These are phyloP conservation scores for Mytilinidion resinicola DNA, from an alignment of 495 filamentous ascomycete genomes.

Conservation along the genomic window DNA sequence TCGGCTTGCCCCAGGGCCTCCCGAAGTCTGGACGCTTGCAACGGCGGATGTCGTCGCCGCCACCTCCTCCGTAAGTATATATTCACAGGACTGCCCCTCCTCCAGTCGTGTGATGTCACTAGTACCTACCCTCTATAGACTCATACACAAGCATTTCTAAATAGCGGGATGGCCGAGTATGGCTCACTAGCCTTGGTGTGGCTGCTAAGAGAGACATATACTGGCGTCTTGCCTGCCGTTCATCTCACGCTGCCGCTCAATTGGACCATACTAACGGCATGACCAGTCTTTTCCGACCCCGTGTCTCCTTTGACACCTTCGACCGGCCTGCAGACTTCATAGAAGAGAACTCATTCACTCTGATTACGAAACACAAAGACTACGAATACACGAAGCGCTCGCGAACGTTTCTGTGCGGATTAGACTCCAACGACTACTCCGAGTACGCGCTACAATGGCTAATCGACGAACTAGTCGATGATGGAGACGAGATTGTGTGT, in stretches of 20 bases:
- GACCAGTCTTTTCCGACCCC: constrained; percentile 45
- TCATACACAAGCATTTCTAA: too few relatives aligned
- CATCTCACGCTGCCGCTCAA: constrained; percentile 13
- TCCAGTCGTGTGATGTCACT: background rate
- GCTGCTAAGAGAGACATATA: constrained; percentile 18
- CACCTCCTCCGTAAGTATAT: constrained; percentile 33
- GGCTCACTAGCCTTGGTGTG: constrained; percentile 15
- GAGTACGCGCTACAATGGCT: constrained; percentile 94
- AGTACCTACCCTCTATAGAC: background rate
- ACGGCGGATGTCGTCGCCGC: constrained; percentile 27
- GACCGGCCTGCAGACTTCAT: constrained; percentile 67
- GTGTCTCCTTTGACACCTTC: constrained; percentile 92
- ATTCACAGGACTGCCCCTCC: background rate
- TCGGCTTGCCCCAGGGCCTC: constrained; percentile 17
- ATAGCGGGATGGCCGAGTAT: constrained; percentile 16
- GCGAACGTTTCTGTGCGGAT: constrained; percentile 87
- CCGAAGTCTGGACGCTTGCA: constrained; percentile 19
- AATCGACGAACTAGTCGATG: constrained; percentile 88
- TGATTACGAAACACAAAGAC: constrained; percentile 83
- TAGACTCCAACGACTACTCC: constrained; percentile 92
- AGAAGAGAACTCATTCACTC: constrained; percentile 50
- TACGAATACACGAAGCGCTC: constrained; percentile 79
- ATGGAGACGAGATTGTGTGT: constrained; percentile 95
- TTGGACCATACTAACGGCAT: constrained; percentile 6
- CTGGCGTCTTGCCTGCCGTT: constrained; percentile 11